Conservation (phyloP, 345 rosid species). For the Bretschneidera sinensis region DNA sequence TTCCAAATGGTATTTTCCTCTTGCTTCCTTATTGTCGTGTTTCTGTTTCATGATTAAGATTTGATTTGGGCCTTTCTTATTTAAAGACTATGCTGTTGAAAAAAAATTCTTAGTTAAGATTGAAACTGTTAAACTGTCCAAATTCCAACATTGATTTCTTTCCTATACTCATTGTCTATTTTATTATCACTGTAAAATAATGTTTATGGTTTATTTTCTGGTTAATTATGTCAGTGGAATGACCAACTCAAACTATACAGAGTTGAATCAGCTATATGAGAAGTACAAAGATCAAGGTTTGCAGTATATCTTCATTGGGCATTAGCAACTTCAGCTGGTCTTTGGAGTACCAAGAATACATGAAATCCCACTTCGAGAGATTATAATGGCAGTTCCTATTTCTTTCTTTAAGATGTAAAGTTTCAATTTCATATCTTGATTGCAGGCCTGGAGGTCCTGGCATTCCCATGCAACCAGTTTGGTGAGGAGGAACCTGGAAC, state of each 20-base stretch:
- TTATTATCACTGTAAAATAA: not conserved
- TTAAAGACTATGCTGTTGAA: not conserved
- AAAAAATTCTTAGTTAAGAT: too few relatives aligned
- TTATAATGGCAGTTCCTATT: not conserved
- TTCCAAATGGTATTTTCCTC: constrained; percentile 64
- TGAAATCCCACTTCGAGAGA: not conserved
- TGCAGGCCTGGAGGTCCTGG: constrained; percentile 76
- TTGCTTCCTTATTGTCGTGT: not conserved
- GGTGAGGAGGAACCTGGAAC: constrained; percentile 85
- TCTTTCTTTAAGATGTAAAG: too few relatives aligned
- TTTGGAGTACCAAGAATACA: not conserved
- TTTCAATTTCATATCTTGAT: not conserved
- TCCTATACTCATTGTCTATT: not conserved
- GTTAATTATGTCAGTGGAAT: constrained; percentile 54
- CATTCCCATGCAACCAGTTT: constrained; percentile 93
- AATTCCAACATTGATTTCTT: too few relatives aligned
- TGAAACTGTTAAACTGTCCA: too few relatives aligned
- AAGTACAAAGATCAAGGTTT: constrained; percentile 81
- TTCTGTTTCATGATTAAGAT: not conserved
- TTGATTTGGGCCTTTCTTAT: not conserved
- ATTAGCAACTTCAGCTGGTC: not conserved
- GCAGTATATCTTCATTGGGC: not conserved
- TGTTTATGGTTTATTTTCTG: not conserved
- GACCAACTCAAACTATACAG: constrained; percentile 82
- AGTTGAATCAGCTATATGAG: constrained; percentile 63